Evolutionary conservation across 805 yeast genomes (phyloP), one percentile per base, ranked within the genome.

Genomic region (Candida saitoana): DNA sequence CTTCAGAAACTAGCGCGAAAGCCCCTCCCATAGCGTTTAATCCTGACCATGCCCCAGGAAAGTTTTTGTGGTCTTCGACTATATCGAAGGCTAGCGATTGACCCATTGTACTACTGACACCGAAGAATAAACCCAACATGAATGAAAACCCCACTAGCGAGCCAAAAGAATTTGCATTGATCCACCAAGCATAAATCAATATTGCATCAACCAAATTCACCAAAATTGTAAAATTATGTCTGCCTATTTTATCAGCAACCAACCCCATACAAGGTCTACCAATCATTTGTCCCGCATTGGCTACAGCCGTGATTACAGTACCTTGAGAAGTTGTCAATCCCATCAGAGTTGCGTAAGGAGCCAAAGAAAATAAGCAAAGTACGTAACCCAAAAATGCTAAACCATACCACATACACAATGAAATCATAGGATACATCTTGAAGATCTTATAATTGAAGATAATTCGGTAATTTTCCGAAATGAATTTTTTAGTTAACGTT

Each of bases 201-300:
- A 66, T 49, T 11, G 60, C 46, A 14, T 56, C 49, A 5, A 51
- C 18, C 5, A 57, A 34, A 44, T 67, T 51, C n/a, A 57, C 24
- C 8, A 45, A 27, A 0, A 45, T 38, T 0, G 63, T 50, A 9
- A 59, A 45, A 46, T 77, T 78, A 41, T 66, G 50, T 22, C 79
- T 61, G 2, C 84, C 84, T 22, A 67, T 42, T 5, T 48, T 51
- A 51, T 76, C 82, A 16, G 76, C 79, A 6, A 68, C 16, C 31
- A 59, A 49, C 1, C 79, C 80, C 34, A 80, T 70, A 3, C 62
- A 38, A 2, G 79, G 63, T 31, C 85, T 61, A 4, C 84, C 84
- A 17, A 76, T 50, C 1, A 69, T 55, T 38, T 80, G 76, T 30
- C 61, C 63, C 15, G 62, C 73, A 51, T 70, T 73, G 38, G 68